Base-by-base conservation (phyloP, 2,329 filamentous ascomycete species). In the Stagonosporopsis vannaccii region DNA sequence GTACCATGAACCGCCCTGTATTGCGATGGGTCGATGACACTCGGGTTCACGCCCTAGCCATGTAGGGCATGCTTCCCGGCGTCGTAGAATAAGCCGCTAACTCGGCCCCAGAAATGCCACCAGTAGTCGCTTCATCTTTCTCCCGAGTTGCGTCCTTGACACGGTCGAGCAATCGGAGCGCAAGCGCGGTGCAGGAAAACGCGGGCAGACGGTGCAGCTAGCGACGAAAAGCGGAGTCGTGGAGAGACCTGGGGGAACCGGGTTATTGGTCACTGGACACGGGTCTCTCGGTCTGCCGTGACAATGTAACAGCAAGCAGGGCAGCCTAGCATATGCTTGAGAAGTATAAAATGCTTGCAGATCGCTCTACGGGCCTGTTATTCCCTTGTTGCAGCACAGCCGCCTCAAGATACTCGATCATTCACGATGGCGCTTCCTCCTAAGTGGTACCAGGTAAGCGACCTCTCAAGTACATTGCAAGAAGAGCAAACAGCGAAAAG, bases 391-490 rank as follows among this genome's bases (percentile, higher is more conserved):
- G 56, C 47, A 49, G 49, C 41, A 56, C 47, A 40, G 53, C 20
- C 33, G 36, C 26, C 39, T 47, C 51, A 54, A 45, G 49, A 42
- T 36, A 35, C 22, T 45, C 43, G 46, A 41, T 32, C 39, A 43
- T 46, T 58, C 70, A 75, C 47, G 61, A 85, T 85, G 83, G 79
- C 77, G 69, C 72, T 86, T 50, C 80, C 82, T 60, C 84, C 84
- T 23, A 82, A 84, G 67, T 82, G 80, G 79, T 86, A 85, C 67
- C 84, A 84, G 77, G 79, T 80, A 75, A 46, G 74, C 37, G 17
- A 30, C 20, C 15, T n/a, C 3, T 36, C 2, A 20, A 33, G 12
- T 22, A 11, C 36, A 22, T 22, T 2, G 12, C 17, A 20, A 20
- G n/a, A 12, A 37, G 41, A 17, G 26, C 11, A 28, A n/a, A 22